Evolutionary conservation across 495 filamentous ascomycete genomes (phyloP).

Genomic region (Aspergillus asperescens): DNA sequence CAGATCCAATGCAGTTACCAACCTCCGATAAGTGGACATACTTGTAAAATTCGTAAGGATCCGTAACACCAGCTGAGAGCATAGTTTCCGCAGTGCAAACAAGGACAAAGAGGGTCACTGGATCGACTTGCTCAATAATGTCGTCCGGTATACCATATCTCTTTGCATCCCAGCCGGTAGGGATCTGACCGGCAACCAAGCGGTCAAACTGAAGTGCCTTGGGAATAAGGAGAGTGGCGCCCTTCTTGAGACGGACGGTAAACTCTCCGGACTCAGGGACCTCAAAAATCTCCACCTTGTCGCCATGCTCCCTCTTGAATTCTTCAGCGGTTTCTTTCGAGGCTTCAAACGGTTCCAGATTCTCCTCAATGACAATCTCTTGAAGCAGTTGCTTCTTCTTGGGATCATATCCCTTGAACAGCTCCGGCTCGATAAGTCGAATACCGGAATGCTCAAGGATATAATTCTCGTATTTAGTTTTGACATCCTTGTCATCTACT

Average conservation of each 20-base stretch:
- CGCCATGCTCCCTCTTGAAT: constrained; percentile 93
- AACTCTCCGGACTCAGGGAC: constrained; percentile 92
- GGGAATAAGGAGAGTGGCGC: constrained; percentile 86
- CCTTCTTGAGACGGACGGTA: constrained; percentile 89
- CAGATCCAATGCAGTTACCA: constrained; percentile 96
- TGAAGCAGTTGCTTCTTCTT: constrained; percentile 98
- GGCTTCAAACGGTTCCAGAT: constrained; percentile 93
- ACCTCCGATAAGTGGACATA: constrained; percentile 98
- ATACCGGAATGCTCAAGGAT: constrained; percentile 97
- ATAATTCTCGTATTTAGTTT: constrained; percentile 90
- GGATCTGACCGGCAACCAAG: constrained; percentile 92
- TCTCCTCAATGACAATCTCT: constrained; percentile 93
- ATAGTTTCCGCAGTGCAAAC: constrained; percentile 90
- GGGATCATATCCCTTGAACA: constrained; percentile 96
- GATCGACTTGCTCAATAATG: constrained; percentile 96
- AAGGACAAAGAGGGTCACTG: constrained; percentile 89
- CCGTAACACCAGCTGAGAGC: constrained; percentile 91
- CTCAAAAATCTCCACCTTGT: constrained; percentile 96
- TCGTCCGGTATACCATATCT: constrained; percentile 95
- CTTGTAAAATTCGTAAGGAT: constrained; percentile 99
- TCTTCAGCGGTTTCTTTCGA: constrained; percentile 96
- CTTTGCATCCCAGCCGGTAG: constrained; percentile 93
- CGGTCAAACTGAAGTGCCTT: constrained; percentile 97
- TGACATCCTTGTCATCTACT: constrained; percentile 97
- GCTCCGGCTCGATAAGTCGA: constrained; percentile 92